phyloP scores from a whole-genome alignment of 768 basidiomycete genomes.

The Pilatotrama ljubarskyi region DNA sequence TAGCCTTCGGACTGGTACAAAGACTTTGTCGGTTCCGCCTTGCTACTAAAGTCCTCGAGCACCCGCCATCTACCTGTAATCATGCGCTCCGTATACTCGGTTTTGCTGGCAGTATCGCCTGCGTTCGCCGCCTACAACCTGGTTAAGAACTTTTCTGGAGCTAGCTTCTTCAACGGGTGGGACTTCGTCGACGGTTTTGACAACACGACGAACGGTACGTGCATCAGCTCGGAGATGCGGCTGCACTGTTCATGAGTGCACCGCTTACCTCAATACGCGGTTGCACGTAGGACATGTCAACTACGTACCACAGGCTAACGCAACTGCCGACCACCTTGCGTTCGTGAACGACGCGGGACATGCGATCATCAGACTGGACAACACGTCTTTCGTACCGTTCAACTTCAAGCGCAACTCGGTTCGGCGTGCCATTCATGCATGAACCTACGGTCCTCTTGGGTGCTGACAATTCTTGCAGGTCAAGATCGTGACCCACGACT shows the following conservation, averaged over 20 bases:
- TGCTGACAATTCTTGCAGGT: conserved; percentile 32
- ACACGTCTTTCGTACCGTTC: conserved; percentile 52
- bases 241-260: no score
- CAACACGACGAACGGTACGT: conserved; percentile 37
- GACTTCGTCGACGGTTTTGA: conserved; percentile 40
- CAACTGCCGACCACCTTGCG: conserved; percentile 50
- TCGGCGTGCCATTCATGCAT: background rate
- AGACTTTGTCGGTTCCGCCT: background rate
- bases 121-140: conserved; percentile 7
- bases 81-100: background rate
- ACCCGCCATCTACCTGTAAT: background rate
- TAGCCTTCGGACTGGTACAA: background rate
- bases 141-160: conserved; percentile 36
- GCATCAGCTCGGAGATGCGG: no score
- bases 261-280: conserved; percentile 21
- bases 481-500: conserved; percentile 43
- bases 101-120: background rate
- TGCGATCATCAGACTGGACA: conserved; percentile 75
- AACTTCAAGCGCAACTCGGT: conserved; percentile 65
- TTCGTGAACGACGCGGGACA: conserved; percentile 60
- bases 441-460: background rate
- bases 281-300: conserved; percentile 64
- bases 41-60: background rate
- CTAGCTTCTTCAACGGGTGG: conserved; percentile 45
- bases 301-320: conserved; percentile 51